Conservation (phyloP, 371 early-diverging fungal species). For the Mortierella sp. region DNA sequence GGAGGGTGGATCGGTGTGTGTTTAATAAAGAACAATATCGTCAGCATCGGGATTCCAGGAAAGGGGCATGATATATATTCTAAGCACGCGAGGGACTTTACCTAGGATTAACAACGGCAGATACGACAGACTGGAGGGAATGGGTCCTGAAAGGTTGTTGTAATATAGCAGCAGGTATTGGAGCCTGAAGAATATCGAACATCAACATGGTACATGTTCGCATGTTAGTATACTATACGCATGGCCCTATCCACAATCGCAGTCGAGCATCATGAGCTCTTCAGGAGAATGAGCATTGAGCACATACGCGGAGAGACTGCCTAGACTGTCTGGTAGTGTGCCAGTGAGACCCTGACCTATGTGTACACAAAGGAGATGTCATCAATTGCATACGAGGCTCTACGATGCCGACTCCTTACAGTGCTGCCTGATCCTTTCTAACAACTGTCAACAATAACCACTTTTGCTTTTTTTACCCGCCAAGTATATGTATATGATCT, state of each 20-base stretch:
- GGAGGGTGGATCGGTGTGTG: background rate
- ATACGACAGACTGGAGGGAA: slow-evolving; percentile 26
- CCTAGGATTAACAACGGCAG: slow-evolving; percentile 33
- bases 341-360: slow-evolving; percentile 45
- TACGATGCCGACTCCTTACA: too few species aligned
- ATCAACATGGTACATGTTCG: background rate
- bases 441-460: too few species aligned
- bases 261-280: too few species aligned
- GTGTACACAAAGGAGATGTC: background rate
- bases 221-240: too few species aligned
- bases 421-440: too few species aligned
- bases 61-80: too few species aligned
- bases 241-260: too few species aligned
- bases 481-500: slow-evolving; percentile 39
- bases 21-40: background rate
- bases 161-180: slow-evolving; percentile 38
- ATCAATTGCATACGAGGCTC: background rate
- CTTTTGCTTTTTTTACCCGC: slow-evolving; percentile 17
- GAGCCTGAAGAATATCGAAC: slow-evolving; percentile 20
- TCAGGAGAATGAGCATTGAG: background rate
- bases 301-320: slow-evolving; percentile 22
- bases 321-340: slow-evolving; percentile 29
- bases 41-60: too few species aligned
- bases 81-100: background rate
- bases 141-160: slow-evolving; percentile 33